Evolutionary conservation across 2,329 filamentous ascomycete species (phyloP), one percentile per base, ranked within the genome.

Genomic region (Calonectria naviculata): DNA sequence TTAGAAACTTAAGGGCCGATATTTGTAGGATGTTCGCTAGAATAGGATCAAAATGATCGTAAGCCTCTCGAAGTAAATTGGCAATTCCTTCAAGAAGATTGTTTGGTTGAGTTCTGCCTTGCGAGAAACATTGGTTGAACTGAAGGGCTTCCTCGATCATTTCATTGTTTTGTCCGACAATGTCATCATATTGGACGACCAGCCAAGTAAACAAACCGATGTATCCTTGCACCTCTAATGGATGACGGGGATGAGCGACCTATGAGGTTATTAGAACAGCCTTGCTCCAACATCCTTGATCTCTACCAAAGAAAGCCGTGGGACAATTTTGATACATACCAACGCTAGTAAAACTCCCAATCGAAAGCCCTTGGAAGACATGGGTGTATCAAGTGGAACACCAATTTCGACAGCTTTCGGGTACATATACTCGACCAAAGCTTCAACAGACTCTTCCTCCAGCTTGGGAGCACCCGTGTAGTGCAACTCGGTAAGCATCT

Each of bases 81-180:
- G 65, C 65, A 24, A 67, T 67, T n/a, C 65, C 65, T 46, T 67
- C 65, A 19, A 67, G 65, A 17, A 67, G 65, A n/a, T 67, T 67
- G 24, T 67, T 67, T 17, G 54, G 42, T 31, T 67, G 65, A 3
- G 19, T 28, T 24, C 63, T 44, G 65, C 65, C 65, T 26, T 44
- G 65, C 31, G 60, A 67, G 24, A 62, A 62, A 2, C 65, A 44
- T 31, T 67, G 42, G 31, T 67, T 56, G 54, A 67, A 67, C 6
- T 41, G 65, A 17, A 67, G 65, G 13, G 65, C 65, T 26, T 67
- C 65, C 31, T 67, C 65, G 8, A 67, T 28, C 65, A 67, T 67
- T 44, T 67, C 24, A 15, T 49, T 52, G 54, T 36, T 62, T 29
- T 67, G 65, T 13, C 65, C 65, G 12, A 67, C 65, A n/a, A 67